These are phyloP conservation scores for Penicillium sp. DNA, from an alignment of 2,329 filamentous ascomycete species.

Conservation along the genomic window DNA sequence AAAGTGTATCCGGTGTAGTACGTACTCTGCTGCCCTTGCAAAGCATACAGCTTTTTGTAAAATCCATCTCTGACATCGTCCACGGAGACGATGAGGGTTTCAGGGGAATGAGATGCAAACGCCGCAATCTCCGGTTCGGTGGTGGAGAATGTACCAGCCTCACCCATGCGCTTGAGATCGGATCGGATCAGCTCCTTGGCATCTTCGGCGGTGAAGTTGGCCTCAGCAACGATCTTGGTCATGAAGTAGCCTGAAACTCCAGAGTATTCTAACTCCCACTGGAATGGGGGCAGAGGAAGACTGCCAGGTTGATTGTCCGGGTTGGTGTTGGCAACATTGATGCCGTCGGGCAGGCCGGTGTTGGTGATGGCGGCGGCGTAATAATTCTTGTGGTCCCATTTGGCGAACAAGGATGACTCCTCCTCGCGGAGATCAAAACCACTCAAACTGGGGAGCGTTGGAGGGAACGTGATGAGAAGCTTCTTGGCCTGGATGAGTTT, in stretches of 20 bases:
- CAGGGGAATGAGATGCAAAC: conserved; percentile 38
- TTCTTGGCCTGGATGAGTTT: conserved; percentile 41
- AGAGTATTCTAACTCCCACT: conserved; percentile 8
- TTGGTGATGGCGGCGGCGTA: conserved; percentile 39
- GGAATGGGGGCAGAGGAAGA: conserved; percentile 21
- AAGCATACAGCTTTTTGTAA: conserved; percentile 38
- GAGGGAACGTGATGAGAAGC: conserved; percentile 45
- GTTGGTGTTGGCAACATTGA: conserved; percentile 27
- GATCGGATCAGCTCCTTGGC: conserved; percentile 10
- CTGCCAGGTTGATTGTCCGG: conserved; percentile 27
- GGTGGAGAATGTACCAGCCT: neutral
- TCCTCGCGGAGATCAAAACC: conserved; percentile 36
- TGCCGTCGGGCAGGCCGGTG: conserved; percentile 32
- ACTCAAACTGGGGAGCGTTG: conserved; percentile 35
- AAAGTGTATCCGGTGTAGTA: conserved; percentile 46
- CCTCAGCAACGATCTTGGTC: conserved; percentile 11
- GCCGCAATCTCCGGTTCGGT: conserved; percentile 30
- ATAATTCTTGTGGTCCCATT: conserved; percentile 37
- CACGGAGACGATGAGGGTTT: conserved; percentile 32
- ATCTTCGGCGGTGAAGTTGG: conserved; percentile 25
- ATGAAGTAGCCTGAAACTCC: conserved; percentile 11
- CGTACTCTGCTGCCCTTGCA: conserved; percentile 45
- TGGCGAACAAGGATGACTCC: conserved; percentile 38
- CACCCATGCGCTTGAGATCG: conserved; percentile 9
- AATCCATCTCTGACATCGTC: conserved; percentile 42